Percentiles rank a stretch among this genome's conserved stretches.
Evolutionary conservation across 352 stramenopile genomes (phyloP).

Genomic region (Phytophthora lateralis): DNA sequence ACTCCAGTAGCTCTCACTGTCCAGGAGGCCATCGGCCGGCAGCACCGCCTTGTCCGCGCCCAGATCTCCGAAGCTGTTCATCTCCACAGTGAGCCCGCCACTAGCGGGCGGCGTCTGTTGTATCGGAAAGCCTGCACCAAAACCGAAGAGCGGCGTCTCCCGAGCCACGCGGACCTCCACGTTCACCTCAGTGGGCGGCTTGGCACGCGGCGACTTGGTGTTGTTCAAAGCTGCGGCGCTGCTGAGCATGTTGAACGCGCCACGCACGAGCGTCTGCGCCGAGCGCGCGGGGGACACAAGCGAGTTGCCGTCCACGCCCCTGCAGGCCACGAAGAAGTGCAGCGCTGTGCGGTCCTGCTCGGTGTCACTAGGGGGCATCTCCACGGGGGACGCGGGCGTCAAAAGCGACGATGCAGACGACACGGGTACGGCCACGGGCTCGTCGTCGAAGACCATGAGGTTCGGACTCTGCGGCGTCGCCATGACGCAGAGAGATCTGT

Average conservation of each 20-base stretch:
- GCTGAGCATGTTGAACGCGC: constrained; percentile 76
- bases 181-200: constrained; percentile 65
- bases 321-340: constrained; percentile 80
- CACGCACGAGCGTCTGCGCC: constrained; percentile 75
- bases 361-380: constrained; percentile 1
- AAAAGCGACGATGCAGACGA: background rate
- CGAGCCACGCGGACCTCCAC: constrained; percentile 66
- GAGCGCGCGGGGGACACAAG: constrained; percentile 54
- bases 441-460: constrained; percentile 57
- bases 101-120: background rate
- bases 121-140: constrained; percentile 15
- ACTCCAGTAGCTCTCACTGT: constrained; percentile 73
- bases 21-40: constrained; percentile 35
- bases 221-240: constrained; percentile 41
- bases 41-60: constrained; percentile 16
- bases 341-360: constrained; percentile 29
- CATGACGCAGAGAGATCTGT: no score
- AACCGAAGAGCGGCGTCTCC: constrained; percentile 49
- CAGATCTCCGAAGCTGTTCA: constrained; percentile 21
- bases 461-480: constrained; percentile 36
- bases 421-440: constrained; percentile 10
- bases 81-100: constrained; percentile 5
- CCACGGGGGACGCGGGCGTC: constrained; percentile 6
- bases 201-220: constrained; percentile 52
- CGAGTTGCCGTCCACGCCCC: constrained; percentile 58